Evolutionary conservation across 371 early-diverging fungal genomes (phyloP).

Genomic region (Parasitella parasitica): DNA sequence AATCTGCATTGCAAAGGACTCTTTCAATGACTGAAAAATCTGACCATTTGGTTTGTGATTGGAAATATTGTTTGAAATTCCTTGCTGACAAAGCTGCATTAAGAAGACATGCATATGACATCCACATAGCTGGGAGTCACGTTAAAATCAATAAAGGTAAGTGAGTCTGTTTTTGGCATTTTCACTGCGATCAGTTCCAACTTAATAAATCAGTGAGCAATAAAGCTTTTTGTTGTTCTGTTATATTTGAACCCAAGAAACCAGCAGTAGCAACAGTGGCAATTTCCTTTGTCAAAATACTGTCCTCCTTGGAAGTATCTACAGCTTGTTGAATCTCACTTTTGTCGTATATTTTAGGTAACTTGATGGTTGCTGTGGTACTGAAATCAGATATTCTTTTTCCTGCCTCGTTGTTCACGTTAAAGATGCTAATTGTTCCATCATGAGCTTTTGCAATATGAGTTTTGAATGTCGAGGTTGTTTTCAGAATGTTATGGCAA

Average conservation of each 20-base stretch:
- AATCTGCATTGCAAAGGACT: too few relatives aligned
- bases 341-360: neutral
- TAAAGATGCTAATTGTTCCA: neutral
- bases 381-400: neutral
- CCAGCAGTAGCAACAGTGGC: slow-evolving; percentile 18
- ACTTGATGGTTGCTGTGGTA: neutral
- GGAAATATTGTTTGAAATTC: too few relatives aligned
- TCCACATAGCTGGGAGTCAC: neutral
- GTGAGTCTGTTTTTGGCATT: slow-evolving; percentile 5
- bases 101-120: too few relatives aligned
- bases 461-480: neutral
- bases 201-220: slow-evolving; percentile 11
- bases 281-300: slow-evolving; percentile 10
- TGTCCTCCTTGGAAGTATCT: neutral
- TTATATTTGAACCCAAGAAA: slow-evolving; percentile 5
- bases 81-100: too few relatives aligned
- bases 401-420: neutral
- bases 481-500: neutral
- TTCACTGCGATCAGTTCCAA: slow-evolving; percentile 15
- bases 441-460: neutral
- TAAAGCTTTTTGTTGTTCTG: slow-evolving; percentile 19
- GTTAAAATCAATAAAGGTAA: neutral
- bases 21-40: too few relatives aligned
- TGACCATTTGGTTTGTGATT: too few relatives aligned
- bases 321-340: neutral